These are phyloP conservation scores for Naematelia encephala DNA, from an alignment of 768 basidiomycete genomes.

Conservation along the genomic window DNA sequence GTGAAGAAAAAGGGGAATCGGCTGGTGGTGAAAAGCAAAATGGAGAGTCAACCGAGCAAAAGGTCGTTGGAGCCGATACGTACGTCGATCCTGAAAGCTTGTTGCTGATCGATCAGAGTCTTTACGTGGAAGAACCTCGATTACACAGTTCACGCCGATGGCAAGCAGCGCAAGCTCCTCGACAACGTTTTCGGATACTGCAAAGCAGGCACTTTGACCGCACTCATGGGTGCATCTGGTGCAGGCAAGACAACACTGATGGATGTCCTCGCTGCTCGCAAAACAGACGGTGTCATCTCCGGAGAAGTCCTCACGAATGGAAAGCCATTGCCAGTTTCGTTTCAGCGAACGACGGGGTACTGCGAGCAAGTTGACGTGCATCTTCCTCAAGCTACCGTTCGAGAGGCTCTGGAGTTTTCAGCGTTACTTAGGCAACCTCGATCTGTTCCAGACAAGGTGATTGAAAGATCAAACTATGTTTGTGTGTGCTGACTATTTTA, in stretches of 20 bases:
- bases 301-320: conserved; percentile 55
- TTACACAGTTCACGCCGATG: conserved; percentile 35
- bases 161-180: conserved; percentile 54
- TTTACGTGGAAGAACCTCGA: conserved; percentile 51
- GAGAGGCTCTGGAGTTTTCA: conserved; percentile 53
- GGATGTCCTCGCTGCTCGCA: conserved; percentile 48
- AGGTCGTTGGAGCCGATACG: conserved; percentile 26
- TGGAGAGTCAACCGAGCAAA: conserved; percentile 5
- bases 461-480: conserved; percentile 48
- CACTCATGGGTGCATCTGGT: conserved; percentile 55
- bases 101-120: conserved; percentile 28
- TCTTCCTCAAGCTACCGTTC: conserved; percentile 51
- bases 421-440: conserved; percentile 55
- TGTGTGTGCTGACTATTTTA: conserved; percentile 1
- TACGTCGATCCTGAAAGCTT: conserved; percentile 8
- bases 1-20: conserved; percentile 19
- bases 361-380: conserved; percentile 53
- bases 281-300: conserved; percentile 55
- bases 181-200: conserved; percentile 76
- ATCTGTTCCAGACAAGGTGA: conserved; percentile 52
- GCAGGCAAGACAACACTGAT: conserved; percentile 53
- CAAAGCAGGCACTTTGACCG: conserved; percentile 58
- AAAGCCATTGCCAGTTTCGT: conserved; percentile 55
- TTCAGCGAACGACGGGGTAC: conserved; percentile 55
- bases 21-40: conserved; percentile 1